Percentiles rank a stretch among this genome's conserved stretches.
These are phyloP conservation scores for Selaginella moellendorffii DNA, from an alignment of 75 land plant species.

Conservation along the genomic window DNA sequence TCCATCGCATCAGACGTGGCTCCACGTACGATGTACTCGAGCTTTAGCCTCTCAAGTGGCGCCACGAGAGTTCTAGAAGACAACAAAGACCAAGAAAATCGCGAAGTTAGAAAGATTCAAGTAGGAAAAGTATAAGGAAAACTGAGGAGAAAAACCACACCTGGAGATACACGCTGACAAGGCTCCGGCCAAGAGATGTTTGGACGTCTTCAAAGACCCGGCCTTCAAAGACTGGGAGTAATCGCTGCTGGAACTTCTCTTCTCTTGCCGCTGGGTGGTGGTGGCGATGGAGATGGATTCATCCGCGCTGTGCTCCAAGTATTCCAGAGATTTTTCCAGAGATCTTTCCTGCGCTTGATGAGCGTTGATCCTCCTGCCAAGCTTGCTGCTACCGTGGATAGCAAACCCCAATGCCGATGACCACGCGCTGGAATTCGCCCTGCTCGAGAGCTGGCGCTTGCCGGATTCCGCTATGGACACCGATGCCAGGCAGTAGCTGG, in stretches of 20 bases:
- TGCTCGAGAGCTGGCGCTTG: neutral
- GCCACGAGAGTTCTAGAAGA: conserved; percentile 80
- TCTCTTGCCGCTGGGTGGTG: too few relatives aligned
- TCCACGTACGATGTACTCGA: conserved; percentile 79
- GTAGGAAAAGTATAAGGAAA: neutral
- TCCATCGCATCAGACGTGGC: conserved; percentile 42
- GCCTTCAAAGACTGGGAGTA: conserved; percentile 24
- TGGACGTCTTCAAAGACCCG: conserved; percentile 50
- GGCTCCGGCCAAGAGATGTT: conserved; percentile 77
- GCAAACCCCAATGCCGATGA: neutral
- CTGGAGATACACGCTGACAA: conserved; percentile 80
- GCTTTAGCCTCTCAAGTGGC: conserved; percentile 79
- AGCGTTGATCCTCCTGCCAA: too few relatives aligned
- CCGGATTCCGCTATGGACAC: neutral
- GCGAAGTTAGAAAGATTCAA: conserved; percentile 7
- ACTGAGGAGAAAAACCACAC: conserved; percentile 18
- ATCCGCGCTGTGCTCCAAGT: neutral
- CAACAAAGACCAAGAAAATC: too few relatives aligned
- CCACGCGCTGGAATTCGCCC: neutral
- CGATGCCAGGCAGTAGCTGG: neutral
- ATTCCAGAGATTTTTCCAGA: neutral
- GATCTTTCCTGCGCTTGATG: neutral
- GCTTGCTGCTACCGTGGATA: neutral
- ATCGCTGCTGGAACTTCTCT: too few relatives aligned
- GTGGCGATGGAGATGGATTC: neutral